phyloP scores from a whole-genome alignment of 2,329 filamentous ascomycete genomes.

The Nakataea oryzae region DNA sequence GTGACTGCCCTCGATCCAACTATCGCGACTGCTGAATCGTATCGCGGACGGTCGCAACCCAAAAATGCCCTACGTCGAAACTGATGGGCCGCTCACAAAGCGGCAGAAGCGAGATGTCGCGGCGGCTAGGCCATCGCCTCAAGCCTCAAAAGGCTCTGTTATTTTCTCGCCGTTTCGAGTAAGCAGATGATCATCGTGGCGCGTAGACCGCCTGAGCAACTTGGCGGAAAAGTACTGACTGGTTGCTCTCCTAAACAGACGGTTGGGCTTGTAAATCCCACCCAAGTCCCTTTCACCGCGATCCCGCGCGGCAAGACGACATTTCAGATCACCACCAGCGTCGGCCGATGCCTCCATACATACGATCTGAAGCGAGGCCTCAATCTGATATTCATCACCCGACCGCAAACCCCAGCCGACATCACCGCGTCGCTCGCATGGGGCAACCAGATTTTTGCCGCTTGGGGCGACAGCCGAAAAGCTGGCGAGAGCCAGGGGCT shows the following conservation, averaged over 20 bases:
- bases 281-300: conserved; percentile 78
- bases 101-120: conserved; percentile 56
- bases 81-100: conserved; percentile 59
- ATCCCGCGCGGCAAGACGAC: conserved; percentile 86
- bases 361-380: conserved; percentile 88
- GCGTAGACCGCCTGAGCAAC: background rate
- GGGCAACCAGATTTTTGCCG: conserved; percentile 80
- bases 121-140: conserved; percentile 7
- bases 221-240: background rate
- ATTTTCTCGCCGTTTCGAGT: conserved; percentile 93
- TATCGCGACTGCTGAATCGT: background rate
- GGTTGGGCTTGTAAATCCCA: conserved; percentile 86
- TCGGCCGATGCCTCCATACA: conserved; percentile 82
- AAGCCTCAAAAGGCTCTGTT: conserved; percentile 45
- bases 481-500: conserved; percentile 50
- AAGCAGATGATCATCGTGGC: conserved; percentile 22
- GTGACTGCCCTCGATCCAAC: background rate
- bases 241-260: conserved; percentile 45
- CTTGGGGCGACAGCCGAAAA: conserved; percentile 57
- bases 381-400: conserved; percentile 85
- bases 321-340: conserved; percentile 94
- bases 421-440: conserved; percentile 85
- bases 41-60: background rate
- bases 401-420: conserved; percentile 73
- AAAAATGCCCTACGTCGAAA: conserved; percentile 14